A percentile compares a stretch with the other conserved stretches of the same genome.
These are phyloP conservation scores for Entomortierella lignicola DNA, from an alignment of 192 early-diverging fungal genomes.

Conservation along the genomic window DNA sequence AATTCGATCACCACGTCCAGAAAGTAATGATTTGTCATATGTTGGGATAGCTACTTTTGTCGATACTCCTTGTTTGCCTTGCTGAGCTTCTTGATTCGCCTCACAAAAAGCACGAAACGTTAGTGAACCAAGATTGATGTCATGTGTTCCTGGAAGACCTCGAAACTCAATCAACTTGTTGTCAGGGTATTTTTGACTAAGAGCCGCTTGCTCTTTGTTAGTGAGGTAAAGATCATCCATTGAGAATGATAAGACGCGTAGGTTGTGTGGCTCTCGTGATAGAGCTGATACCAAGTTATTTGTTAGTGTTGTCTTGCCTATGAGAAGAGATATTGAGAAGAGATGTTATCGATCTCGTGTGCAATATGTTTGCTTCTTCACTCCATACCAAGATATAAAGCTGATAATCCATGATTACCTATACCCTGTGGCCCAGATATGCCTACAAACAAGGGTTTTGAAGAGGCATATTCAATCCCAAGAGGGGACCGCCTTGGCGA, in stretches of 20 bases:
- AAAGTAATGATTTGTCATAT: slow-evolving; percentile 84
- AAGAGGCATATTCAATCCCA: background rate
- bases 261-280: slow-evolving; percentile 43
- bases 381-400: too few relatives aligned
- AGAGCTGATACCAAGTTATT: slow-evolving; percentile 22
- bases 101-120: slow-evolving; percentile 62
- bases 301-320: slow-evolving; percentile 51
- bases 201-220: slow-evolving; percentile 67
- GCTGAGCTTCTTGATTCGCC: slow-evolving; percentile 16
- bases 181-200: slow-evolving; percentile 52
- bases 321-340: background rate
- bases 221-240: slow-evolving; percentile 91
- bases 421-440: slow-evolving; percentile 53
- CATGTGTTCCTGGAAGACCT: slow-evolving; percentile 93
- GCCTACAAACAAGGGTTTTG: slow-evolving; percentile 35
- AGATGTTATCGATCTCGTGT: too few relatives aligned
- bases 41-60: slow-evolving; percentile 68
- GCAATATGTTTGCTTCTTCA: too few relatives aligned
- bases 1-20: slow-evolving; percentile 84
- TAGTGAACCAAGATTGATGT: slow-evolving; percentile 69
- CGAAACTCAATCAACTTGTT: slow-evolving; percentile 85
- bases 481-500: slow-evolving; percentile 24
- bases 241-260: slow-evolving; percentile 73
- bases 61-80: background rate
- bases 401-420: slow-evolving; percentile 8